Percentiles rank a stretch among this genome's conserved stretches.
Conservation (phyloP, 2,329 filamentous ascomycete species). For the Orbilia oligospora region DNA sequence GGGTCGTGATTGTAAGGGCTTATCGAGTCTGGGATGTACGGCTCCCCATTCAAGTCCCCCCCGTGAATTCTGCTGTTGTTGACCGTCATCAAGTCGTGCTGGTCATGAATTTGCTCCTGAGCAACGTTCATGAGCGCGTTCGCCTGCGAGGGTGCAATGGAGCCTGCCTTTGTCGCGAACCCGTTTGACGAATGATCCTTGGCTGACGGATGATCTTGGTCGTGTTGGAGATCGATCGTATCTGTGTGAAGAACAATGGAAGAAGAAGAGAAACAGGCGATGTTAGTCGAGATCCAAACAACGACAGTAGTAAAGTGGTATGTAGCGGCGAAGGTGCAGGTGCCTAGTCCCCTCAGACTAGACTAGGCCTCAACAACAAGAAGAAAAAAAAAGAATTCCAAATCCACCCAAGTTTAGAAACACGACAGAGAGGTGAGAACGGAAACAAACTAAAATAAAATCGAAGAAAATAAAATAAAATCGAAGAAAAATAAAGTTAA, state of each 20-base stretch:
- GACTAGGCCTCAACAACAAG: conserved; percentile 41
- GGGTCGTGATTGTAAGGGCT: conserved; percentile 66
- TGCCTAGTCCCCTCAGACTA: conserved; percentile 10
- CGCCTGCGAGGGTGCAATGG: conserved; percentile 83
- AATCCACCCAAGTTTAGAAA: conserved; percentile 42
- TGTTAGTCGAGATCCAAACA: conserved; percentile 21
- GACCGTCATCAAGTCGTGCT: conserved; percentile 71
- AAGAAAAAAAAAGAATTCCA: conserved; percentile 24
- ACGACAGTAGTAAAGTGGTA: conserved; percentile 4
- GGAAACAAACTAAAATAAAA: conserved; percentile 13
- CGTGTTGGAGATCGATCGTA: conserved; percentile 89
- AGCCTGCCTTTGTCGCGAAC: conserved; percentile 71
- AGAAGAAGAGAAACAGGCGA: conserved; percentile 37
- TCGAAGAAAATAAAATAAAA: conserved; percentile 11
- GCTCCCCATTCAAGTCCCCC: conserved; percentile 74
- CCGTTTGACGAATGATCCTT: conserved; percentile 78
- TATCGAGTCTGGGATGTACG: conserved; percentile 69
- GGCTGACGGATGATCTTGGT: conserved; percentile 83
- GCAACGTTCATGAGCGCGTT: conserved; percentile 84
- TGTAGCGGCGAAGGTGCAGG: conserved; percentile 15
- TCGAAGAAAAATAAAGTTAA: conserved; percentile 22
- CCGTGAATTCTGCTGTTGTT: conserved; percentile 71
- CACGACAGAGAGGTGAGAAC: conserved; percentile 20
- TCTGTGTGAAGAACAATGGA: conserved; percentile 72
- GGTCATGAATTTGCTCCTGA: conserved; percentile 81